Percentiles rank a stretch among this genome's conserved stretches.
These are phyloP conservation scores for Ceratocystis cacaofunesta DNA, from an alignment of 2,329 filamentous ascomycete species.

Conservation along the genomic window DNA sequence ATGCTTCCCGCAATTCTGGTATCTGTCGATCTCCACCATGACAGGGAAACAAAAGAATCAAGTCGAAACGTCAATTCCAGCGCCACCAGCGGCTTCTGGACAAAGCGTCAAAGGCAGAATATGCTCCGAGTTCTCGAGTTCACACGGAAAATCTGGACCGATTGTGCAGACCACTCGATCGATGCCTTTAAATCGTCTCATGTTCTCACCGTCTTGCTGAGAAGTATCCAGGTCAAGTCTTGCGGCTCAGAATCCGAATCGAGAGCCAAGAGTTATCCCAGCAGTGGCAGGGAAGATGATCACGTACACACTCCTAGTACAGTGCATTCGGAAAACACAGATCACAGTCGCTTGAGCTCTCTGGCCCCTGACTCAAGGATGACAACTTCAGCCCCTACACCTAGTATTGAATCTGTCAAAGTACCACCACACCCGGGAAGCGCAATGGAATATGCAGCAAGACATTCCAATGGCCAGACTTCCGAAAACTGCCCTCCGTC, in stretches of 20 bases:
- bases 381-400: not conserved
- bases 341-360: not conserved
- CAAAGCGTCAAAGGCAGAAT: slow-evolving; percentile 46
- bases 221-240: slow-evolving; percentile 40
- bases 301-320: not conserved
- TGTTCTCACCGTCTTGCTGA: slow-evolving; percentile 69
- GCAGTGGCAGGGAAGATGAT: not conserved
- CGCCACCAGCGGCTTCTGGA: slow-evolving; percentile 28
- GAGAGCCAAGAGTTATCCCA: not conserved
- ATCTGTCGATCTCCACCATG: slow-evolving; percentile 58
- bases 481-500: not conserved
- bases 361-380: not conserved
- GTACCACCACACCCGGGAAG: not conserved
- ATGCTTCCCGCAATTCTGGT: slow-evolving; percentile 74
- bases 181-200: slow-evolving; percentile 79
- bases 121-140: slow-evolving; percentile 64
- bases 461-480: not conserved
- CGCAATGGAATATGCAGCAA: not conserved
- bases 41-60: slow-evolving; percentile 28
- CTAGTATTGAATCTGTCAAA: not conserved
- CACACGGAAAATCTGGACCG: slow-evolving; percentile 66
- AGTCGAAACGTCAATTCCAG: slow-evolving; percentile 25
- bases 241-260: not conserved
- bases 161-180: slow-evolving; percentile 60
- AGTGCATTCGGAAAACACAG: not conserved